Evolutionary conservation across 495 filamentous ascomycete species (phyloP), one percentile per base, ranked within the genome.

Genomic region (Chlorociboria aeruginascens): DNA sequence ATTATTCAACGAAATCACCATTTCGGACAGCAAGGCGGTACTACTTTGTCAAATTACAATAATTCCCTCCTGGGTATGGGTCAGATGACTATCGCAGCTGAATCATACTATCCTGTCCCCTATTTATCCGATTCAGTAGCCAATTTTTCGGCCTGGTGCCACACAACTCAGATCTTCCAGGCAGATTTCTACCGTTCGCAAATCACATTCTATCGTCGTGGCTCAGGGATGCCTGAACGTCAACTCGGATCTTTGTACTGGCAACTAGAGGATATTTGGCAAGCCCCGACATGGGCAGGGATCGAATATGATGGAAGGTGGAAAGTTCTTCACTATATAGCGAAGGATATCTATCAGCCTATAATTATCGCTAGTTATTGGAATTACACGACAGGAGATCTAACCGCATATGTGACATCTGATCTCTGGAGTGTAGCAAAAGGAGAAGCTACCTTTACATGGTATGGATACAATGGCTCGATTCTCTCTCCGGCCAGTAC

Each of bases 191-290:
- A 90, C 64, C 73, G 76, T 57, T 81, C 72, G 52, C 86, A 82
- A 39, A 90, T 89, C 61, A 75, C 78, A 45, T 72, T 76, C 20
- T 93, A 84, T 81, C 75, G 83, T 13, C 76, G 82, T 20, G 76
- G 87, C 60, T 90, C 83, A 78, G 66, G 69, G 1, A 55, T 62
- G 8, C 59, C 56, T 6, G 74, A 84, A 50, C 56, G 65, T n/a
- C 94, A 88, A 54, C 82, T 83, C 35, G 89, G 88, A 11, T 84
- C 81, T 17, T 65, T 95, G 8, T 79, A 92, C 2, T 95, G 89
- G 89, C 89, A 95, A 61, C 63, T 93, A 33, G 94, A 94, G 50
- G 89, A 95, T 65, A 89, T 85, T 61, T 95, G 86, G 86, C 86
- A 88, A 3, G 79, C 76, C 8, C 86, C 81, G 46, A 86, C 80